A percentile compares a stretch with the other conserved stretches of the same genome.
These are phyloP conservation scores for Colletotrichum tropicicola DNA, from an alignment of 2,329 filamentous ascomycete species.

Conservation along the genomic window DNA sequence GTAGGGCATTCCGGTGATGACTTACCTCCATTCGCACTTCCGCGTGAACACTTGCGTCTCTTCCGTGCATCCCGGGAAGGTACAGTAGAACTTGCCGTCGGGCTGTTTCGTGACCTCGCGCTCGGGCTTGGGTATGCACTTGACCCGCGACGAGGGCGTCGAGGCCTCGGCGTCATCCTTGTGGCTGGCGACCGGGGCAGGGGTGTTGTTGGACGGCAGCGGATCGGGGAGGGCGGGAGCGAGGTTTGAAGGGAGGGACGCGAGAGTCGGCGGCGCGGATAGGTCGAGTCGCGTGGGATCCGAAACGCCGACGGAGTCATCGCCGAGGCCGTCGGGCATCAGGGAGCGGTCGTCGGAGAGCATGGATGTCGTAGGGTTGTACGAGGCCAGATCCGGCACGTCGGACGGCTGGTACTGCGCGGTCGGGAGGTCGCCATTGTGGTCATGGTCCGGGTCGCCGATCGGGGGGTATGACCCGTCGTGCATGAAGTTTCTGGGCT, in stretches of 20 bases:
- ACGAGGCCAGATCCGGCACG: conserved; percentile 53
- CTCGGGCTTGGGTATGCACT: conserved; percentile 67
- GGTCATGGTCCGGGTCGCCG: conserved; percentile 51
- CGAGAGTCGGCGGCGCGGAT: conserved; percentile 33
- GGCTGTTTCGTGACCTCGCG: conserved; percentile 68
- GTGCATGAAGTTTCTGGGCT: conserved; percentile 58
- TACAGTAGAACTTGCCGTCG: conserved; percentile 82
- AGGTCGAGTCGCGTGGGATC: conserved; percentile 51
- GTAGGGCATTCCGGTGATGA: conserved; percentile 35
- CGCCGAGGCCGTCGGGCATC: conserved; percentile 45
- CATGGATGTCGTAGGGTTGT: conserved; percentile 49
- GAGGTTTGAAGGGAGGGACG: conserved; percentile 44
- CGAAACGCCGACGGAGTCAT: conserved; percentile 46
- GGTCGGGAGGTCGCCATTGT: conserved; percentile 39
- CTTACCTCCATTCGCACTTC: conserved; percentile 95
- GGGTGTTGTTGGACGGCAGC: conserved; percentile 34
- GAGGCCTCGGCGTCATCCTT: conserved; percentile 27
- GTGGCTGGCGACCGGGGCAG: neutral
- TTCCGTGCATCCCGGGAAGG: conserved; percentile 73
- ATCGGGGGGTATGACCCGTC: conserved; percentile 58
- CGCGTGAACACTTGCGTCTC: conserved; percentile 74
- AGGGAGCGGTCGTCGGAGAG: conserved; percentile 47
- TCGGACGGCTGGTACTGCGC: conserved; percentile 46
- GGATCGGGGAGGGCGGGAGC: conserved; percentile 41
- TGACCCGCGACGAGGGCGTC: conserved; percentile 48